These are phyloP conservation scores for Ophiostoma ips DNA, from an alignment of 2,329 filamentous ascomycete genomes.

Conservation along the genomic window DNA sequence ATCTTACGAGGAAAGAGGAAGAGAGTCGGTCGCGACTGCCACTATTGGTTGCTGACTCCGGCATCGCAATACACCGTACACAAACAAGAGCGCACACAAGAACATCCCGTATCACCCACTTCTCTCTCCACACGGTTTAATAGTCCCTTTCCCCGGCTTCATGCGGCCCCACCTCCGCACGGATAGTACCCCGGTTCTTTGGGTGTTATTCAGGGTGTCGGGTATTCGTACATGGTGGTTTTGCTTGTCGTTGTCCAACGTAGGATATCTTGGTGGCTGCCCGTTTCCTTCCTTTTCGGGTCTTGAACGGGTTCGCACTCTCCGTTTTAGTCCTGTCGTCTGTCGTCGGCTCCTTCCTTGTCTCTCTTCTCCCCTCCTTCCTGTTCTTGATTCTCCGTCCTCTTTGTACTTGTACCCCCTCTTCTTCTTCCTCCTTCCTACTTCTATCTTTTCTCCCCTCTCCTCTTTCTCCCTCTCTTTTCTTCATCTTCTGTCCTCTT, in stretches of 20 bases:
- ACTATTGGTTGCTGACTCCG: too few species aligned
- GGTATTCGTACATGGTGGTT: too few species aligned
- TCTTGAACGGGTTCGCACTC: background rate
- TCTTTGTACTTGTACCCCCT: background rate
- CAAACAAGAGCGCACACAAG: too few species aligned
- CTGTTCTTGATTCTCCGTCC: background rate
- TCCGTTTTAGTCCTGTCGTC: background rate
- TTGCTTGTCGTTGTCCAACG: background rate
- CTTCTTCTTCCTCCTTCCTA: background rate
- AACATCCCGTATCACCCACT: background rate
- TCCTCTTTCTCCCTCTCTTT: background rate
- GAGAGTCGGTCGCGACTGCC: too few species aligned
- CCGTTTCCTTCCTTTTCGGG: background rate
- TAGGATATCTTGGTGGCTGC: background rate
- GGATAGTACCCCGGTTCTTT: background rate
- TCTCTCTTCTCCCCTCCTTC: background rate
- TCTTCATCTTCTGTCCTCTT: background rate
- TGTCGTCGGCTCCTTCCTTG: background rate
- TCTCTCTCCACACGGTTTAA: background rate
- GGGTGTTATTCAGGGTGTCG: too few species aligned
- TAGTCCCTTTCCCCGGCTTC: background rate
- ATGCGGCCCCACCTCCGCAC: background rate
- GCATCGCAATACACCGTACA: too few species aligned
- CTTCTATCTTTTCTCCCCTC: background rate
- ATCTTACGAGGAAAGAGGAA: too few species aligned